Evolutionary conservation across 805 yeast species (phyloP), one percentile per base, ranked within the genome.

Genomic region (Spathaspora hagerdaliae): DNA sequence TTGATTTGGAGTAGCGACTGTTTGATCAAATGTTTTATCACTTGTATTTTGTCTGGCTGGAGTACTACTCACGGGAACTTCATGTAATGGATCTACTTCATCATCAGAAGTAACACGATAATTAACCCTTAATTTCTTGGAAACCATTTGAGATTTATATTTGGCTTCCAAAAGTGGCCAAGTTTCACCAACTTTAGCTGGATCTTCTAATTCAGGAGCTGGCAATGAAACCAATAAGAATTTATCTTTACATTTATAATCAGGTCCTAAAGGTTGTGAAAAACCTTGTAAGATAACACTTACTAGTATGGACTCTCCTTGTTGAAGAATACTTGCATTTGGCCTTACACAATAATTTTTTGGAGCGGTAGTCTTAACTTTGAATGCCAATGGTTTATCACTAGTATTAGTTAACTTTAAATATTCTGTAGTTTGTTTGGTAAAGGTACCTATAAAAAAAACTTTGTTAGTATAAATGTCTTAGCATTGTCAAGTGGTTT

Each of bases 361-460:
- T 50, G 99, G 99, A 8, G 98, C 97, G 6, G 99, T 94, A 39
- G 99, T 92, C 72, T 92, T 94, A 61, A 94, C 97, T 73, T 94
- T 94, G 77, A 89, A 94, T 29, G 96, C 97, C 57, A 80, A 68
- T 38, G 83, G 74, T 31, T 81, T 70, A 44, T 74, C 73, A 12
- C 79, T 65, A 36, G 84, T 71, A 56, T 82, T 83, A 65, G 75
- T 63, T 52, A 83, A 74, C 38, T 69, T 64, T 57, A 83, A 72
- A 46, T 73, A 68, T 61, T 83, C 85, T 13, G 94, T 84, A 37
- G 84, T 78, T 54, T 85, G 82, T 55, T 78, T 75, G 53, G 86
- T 78, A 63, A 88, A 82, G 38, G 95, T 89, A 49, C 91, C 95
- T 19, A 19, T 19, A 85, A 54, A 19, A 40, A 32, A 6, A 9